A percentile compares a stretch with the other conserved stretches of the same genome.
phyloP scores from a whole-genome alignment of 176 grass and related monocot genomes.

The Hsuehochloa calcarea region DNA sequence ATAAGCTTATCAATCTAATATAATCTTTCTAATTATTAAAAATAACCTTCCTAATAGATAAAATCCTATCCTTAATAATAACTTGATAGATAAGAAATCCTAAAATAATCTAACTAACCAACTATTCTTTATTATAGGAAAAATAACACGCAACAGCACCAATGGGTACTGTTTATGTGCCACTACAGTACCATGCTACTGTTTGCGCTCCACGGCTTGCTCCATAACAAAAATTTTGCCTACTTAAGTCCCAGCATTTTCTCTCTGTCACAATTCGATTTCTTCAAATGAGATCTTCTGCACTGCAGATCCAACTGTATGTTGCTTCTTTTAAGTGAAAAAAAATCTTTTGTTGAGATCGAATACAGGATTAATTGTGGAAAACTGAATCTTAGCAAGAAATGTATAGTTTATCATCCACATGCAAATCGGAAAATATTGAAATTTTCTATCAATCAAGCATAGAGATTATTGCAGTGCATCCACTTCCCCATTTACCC shows the following conservation, averaged over 20 bases:
- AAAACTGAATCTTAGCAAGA: conserved; percentile 14
- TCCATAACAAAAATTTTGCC: no score
- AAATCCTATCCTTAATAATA: no score
- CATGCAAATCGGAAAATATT: not conserved
- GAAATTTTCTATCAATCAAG: not conserved
- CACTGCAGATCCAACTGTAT: not conserved
- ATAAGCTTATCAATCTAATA: no score
- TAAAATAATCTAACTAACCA: no score
- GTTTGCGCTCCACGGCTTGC: no score
- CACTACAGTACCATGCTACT: no score
- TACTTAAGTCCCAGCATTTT: not conserved
- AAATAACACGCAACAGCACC: no score
- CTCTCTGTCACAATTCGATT: not conserved
- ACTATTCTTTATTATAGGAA: no score
- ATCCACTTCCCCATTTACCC: not conserved
- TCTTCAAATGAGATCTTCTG: not conserved
- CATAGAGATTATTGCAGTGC: not conserved
- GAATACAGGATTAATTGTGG: not conserved
- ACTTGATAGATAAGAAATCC: no score
- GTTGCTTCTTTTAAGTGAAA: not conserved
- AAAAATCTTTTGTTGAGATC: not conserved
- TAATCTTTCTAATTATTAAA: no score
- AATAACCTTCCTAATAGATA: no score
- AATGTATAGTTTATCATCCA: not conserved
- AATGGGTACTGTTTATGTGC: no score